These are phyloP conservation scores for Aureobasidium zeae DNA, from an alignment of 2,329 filamentous ascomycete species.

Conservation along the genomic window DNA sequence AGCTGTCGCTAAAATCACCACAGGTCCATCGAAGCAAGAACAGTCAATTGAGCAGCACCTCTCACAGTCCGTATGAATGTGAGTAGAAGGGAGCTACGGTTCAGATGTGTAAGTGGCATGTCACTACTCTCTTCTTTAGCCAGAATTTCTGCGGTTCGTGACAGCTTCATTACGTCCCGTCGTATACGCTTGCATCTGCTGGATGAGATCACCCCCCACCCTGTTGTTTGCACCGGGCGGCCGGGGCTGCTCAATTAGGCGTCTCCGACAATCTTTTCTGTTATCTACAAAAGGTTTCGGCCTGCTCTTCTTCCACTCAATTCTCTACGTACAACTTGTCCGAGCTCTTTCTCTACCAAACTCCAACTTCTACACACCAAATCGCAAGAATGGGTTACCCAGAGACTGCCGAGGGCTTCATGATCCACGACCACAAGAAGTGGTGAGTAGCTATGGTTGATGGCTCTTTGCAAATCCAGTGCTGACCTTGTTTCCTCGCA, in stretches of 20 bases:
- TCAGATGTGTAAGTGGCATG: not conserved
- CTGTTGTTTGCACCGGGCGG: not conserved
- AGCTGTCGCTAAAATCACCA: too few species aligned
- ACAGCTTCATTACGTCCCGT: constrained; percentile 14
- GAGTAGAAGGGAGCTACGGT: not conserved
- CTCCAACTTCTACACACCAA: constrained; percentile 6
- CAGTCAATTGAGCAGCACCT: too few species aligned
- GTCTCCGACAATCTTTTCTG: constrained; percentile 10
- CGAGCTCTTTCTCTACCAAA: not conserved
- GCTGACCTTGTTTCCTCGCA: not conserved
- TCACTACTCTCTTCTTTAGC: not conserved
- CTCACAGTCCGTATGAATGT: too few species aligned
- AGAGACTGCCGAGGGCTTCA: constrained; percentile 42
- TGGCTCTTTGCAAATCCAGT: constrained; percentile 25
- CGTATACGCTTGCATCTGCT: constrained; percentile 9
- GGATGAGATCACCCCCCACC: constrained; percentile 12
- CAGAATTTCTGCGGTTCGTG: constrained; percentile 6
- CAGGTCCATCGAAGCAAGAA: too few species aligned
- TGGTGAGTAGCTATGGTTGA: constrained; percentile 32
- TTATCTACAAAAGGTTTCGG: constrained; percentile 9
- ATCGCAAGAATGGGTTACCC: constrained; percentile 40
- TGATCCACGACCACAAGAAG: constrained; percentile 49
- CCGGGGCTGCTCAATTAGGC: too few species aligned
- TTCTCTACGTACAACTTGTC: not conserved
- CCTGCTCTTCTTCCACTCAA: constrained; percentile 1